Percentiles rank a stretch among this genome's conserved stretches.
phyloP scores from a whole-genome alignment of 495 filamentous ascomycete genomes.

The Rhypophila decipiens region DNA sequence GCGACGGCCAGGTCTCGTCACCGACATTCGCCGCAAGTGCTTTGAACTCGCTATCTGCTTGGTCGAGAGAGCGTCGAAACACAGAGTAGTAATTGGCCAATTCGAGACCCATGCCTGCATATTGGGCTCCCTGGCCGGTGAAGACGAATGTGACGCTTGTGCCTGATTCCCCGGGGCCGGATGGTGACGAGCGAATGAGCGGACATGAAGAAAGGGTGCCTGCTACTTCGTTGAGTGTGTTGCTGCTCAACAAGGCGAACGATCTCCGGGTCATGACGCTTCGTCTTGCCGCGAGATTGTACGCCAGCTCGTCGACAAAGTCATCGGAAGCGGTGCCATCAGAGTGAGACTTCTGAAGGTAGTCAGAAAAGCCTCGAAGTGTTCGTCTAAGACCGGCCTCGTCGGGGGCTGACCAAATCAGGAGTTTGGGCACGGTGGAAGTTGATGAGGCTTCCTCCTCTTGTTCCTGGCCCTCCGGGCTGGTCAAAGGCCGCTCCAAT shows the following conservation, averaged over 20 bases:
- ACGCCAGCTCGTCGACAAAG: constrained; percentile 15
- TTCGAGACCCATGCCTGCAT: constrained; percentile 38
- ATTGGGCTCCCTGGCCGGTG: constrained; percentile 38
- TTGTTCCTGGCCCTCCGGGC: too few species aligned
- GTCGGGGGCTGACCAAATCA: too few species aligned
- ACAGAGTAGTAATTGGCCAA: constrained; percentile 22
- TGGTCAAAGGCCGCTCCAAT: too few species aligned
- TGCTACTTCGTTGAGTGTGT: too few species aligned
- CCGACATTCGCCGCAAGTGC: constrained; percentile 10
- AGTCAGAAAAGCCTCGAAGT: too few species aligned
- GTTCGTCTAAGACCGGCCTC: background rate
- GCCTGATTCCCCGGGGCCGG: too few species aligned
- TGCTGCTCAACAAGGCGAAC: constrained; percentile 15
- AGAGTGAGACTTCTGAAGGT: constrained; percentile 15
- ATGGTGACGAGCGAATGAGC: too few species aligned
- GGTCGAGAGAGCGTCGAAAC: constrained; percentile 22
- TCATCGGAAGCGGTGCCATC: background rate
- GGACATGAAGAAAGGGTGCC: too few species aligned
- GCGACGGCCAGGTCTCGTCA: constrained; percentile 24
- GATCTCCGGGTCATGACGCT: constrained; percentile 19
- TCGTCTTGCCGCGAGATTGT: constrained; percentile 22
- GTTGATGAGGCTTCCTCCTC: too few species aligned
- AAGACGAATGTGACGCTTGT: constrained; percentile 23
- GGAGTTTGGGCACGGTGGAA: background rate
- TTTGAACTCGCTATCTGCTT: too few species aligned